Evolutionary conservation across 768 basidiomycete genomes (phyloP).

Genomic region (Pisolithus tinctorius): DNA sequence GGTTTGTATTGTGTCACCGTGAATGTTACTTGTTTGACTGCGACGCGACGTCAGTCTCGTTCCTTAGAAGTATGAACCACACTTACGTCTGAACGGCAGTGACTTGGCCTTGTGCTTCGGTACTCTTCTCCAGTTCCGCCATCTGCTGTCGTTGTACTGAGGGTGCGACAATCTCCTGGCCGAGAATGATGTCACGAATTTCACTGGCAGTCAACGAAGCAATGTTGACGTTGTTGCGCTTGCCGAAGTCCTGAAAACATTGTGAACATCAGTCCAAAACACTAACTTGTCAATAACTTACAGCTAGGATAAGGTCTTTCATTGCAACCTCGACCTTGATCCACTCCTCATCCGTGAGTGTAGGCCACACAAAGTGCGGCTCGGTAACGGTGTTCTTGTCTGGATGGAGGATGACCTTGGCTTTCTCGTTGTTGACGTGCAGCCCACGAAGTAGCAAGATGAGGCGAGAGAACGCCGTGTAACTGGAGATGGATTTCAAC

Average conservation of each 20-base stretch:
- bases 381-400: slow-evolving; percentile 97
- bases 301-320: slow-evolving; percentile 92
- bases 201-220: slow-evolving; percentile 95
- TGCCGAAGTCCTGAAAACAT: slow-evolving; percentile 79
- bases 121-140: slow-evolving; percentile 96
- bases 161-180: slow-evolving; percentile 96
- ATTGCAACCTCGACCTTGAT: slow-evolving; percentile 98
- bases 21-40: slow-evolving; percentile 93
- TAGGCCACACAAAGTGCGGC: slow-evolving; percentile 97
- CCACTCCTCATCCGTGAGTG: slow-evolving; percentile 91
- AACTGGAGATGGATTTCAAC: slow-evolving; percentile 98
- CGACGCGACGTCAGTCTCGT: slow-evolving; percentile 6
- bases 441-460: slow-evolving; percentile 95
- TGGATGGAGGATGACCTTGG: slow-evolving; percentile 95
- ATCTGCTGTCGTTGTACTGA: slow-evolving; percentile 97
- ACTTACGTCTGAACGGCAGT: slow-evolving; percentile 88
- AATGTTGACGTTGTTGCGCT: slow-evolving; percentile 97
- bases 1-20: slow-evolving; percentile 93
- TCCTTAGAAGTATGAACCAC: neutral
- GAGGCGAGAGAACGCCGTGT: slow-evolving; percentile 96
- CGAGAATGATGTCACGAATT: slow-evolving; percentile 96
- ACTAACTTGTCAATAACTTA: slow-evolving; percentile 26
- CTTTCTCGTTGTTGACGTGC: slow-evolving; percentile 99
- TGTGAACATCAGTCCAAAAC: slow-evolving; percentile 9
- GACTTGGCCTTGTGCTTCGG: slow-evolving; percentile 90